phyloP scores from a whole-genome alignment of 306 rosid species.

The Cyclanthera cordifolia region DNA sequence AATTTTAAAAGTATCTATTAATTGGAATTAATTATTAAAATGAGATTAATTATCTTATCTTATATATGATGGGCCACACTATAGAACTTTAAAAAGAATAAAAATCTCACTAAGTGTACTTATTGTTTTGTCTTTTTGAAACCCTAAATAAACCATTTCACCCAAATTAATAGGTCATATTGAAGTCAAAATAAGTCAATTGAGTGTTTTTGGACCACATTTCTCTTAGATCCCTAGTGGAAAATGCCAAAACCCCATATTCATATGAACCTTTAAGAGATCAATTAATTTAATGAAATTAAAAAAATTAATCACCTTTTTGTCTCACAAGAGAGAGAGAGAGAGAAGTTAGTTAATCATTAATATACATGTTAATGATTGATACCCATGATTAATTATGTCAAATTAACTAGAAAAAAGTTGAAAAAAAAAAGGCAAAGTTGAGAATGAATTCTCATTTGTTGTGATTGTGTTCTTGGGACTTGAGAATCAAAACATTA shows the following conservation, averaged over 20 bases:
- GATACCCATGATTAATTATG: neutral
- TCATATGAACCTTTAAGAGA: neutral
- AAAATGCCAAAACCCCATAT: slow-evolving; percentile 6
- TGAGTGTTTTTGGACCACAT: neutral
- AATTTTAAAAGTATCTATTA: neutral
- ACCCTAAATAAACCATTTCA: neutral
- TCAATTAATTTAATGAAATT: neutral
- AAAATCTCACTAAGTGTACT: neutral
- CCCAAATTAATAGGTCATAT: neutral
- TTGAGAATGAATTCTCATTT: slow-evolving; percentile 14
- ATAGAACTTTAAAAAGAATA: neutral
- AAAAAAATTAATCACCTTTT: neutral
- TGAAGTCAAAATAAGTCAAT: neutral
- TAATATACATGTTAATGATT: neutral
- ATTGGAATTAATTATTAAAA: neutral
- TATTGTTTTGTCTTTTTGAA: neutral
- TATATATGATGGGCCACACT: neutral
- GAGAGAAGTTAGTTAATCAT: neutral
- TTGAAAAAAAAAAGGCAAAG: neutral
- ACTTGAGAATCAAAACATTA: slow-evolving; percentile 26
- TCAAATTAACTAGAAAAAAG: neutral
- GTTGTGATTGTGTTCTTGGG: slow-evolving; percentile 23
- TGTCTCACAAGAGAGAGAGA: neutral
- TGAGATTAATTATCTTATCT: no score
- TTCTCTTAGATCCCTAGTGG: neutral